Evolutionary conservation across 495 filamentous ascomycete genomes (phyloP).

Genomic region (Penicillium chermesinum): DNA sequence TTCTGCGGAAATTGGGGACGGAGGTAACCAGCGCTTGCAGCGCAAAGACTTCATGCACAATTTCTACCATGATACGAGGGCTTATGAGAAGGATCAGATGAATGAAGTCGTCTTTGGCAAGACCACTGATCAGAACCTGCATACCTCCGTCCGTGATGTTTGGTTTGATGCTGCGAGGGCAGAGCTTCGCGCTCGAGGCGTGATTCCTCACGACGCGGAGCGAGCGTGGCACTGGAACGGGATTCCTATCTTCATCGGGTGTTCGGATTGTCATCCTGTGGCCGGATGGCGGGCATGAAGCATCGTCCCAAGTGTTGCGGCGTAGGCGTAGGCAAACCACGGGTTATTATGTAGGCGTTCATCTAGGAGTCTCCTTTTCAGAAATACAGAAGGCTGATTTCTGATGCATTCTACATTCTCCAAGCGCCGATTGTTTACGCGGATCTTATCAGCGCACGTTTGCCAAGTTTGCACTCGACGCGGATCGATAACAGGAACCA

Average conservation of each 20-base stretch:
- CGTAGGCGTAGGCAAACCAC: constrained; percentile 12
- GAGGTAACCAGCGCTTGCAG: constrained; percentile 37
- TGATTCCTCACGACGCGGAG: constrained; percentile 31
- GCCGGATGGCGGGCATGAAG: constrained; percentile 35
- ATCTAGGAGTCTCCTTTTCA: too few relatives aligned
- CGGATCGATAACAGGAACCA: constrained; percentile 11
- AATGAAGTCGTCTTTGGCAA: constrained; percentile 35
- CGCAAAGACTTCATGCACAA: constrained; percentile 46
- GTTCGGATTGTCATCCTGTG: constrained; percentile 26
- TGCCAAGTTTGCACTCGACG: constrained; percentile 22
- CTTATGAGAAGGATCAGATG: constrained; percentile 36
- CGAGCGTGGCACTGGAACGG: constrained; percentile 28
- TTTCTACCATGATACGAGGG: constrained; percentile 36
- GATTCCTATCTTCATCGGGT: constrained; percentile 37
- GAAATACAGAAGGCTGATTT: too few relatives aligned
- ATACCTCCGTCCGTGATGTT: constrained; percentile 34
- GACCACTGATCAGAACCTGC: constrained; percentile 23
- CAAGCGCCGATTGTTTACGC: background rate
- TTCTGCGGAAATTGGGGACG: constrained; percentile 44
- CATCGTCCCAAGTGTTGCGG: constrained; percentile 8
- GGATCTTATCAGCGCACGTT: constrained; percentile 1
- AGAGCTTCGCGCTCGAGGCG: constrained; percentile 29
- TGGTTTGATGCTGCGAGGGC: constrained; percentile 38
- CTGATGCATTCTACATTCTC: too few relatives aligned
- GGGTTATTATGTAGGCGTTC: too few relatives aligned